Conservation (phyloP, 2,329 filamentous ascomycete genomes). For the Cryphonectria parasitica region DNA sequence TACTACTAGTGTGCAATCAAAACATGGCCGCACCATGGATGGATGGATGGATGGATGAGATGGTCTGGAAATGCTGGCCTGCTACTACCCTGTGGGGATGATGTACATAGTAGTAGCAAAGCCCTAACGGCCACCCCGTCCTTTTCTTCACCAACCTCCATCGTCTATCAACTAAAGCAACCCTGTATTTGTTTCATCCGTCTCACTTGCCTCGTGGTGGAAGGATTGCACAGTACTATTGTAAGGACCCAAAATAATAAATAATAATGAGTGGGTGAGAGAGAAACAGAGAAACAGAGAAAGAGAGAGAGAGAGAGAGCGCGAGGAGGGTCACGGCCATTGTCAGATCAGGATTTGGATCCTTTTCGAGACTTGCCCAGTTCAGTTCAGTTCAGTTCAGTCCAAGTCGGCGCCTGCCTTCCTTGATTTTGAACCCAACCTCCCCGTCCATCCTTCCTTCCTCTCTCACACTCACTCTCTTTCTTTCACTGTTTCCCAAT, state of each 20-base stretch:
- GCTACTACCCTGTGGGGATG: background rate
- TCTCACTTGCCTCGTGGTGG: background rate
- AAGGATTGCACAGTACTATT: background rate
- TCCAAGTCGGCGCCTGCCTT: background rate
- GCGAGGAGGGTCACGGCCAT: too few relatives aligned
- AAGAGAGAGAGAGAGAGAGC: background rate
- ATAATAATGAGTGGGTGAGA: background rate
- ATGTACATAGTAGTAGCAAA: background rate
- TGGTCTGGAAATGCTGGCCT: background rate
- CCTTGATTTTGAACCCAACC: background rate
- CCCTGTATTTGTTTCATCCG: slow-evolving; percentile 1
- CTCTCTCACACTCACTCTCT: background rate
- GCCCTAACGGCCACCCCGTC: background rate
- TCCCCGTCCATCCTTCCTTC: background rate
- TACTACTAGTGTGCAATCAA: background rate
- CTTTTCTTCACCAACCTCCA: background rate
- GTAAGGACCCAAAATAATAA: background rate
- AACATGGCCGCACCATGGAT: too few relatives aligned
- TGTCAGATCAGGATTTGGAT: background rate
- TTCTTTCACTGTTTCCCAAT: background rate
- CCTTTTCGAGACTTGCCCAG: background rate
- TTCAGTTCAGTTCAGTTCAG: background rate
- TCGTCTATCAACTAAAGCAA: background rate
- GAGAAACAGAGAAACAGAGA: background rate
- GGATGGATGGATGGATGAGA: too few relatives aligned